Evolutionary conservation across 805 yeast genomes (phyloP).

Genomic region (Yarrowia phangngaensis): DNA sequence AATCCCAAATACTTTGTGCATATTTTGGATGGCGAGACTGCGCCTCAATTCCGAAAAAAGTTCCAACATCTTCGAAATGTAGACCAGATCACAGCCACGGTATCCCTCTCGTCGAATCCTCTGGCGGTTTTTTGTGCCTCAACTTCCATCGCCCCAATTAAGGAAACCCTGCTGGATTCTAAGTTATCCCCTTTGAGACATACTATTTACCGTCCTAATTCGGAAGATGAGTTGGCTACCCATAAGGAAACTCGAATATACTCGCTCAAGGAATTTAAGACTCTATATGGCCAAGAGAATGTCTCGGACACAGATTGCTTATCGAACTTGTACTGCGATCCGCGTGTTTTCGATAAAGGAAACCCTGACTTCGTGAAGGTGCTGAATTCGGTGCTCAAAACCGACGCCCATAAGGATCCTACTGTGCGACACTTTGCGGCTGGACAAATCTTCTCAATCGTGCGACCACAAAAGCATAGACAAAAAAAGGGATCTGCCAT

Average conservation of each 20-base stretch:
- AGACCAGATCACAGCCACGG: slow-evolving; percentile 13
- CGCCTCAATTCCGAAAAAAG: slow-evolving; percentile 26
- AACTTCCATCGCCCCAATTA: neutral
- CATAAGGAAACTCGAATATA: slow-evolving; percentile 15
- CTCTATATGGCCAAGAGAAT: slow-evolving; percentile 7
- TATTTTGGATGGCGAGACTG: slow-evolving; percentile 30
- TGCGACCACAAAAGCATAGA: slow-evolving; percentile 36
- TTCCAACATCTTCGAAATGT: slow-evolving; percentile 13
- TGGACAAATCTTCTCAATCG: slow-evolving; percentile 26
- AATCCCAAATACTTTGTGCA: slow-evolving; percentile 27
- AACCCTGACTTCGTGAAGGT: slow-evolving; percentile 33
- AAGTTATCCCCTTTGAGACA: slow-evolving; percentile 13
- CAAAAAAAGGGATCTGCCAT: slow-evolving; percentile 37
- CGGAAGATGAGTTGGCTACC: slow-evolving; percentile 17
- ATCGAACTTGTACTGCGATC: slow-evolving; percentile 27
- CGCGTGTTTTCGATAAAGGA: slow-evolving; percentile 25
- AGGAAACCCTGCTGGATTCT: slow-evolving; percentile 4
- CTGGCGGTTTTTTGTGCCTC: slow-evolving; percentile 22
- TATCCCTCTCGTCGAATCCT: slow-evolving; percentile 7
- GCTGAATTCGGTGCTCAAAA: slow-evolving; percentile 32
- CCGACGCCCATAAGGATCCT: slow-evolving; percentile 36
- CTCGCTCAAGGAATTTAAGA: slow-evolving; percentile 14
- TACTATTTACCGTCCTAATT: slow-evolving; percentile 31
- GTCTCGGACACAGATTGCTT: slow-evolving; percentile 10
- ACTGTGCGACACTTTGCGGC: slow-evolving; percentile 36